phyloP scores from a whole-genome alignment of 2,329 filamentous ascomycete genomes.

The Corinectria fuckeliana region DNA sequence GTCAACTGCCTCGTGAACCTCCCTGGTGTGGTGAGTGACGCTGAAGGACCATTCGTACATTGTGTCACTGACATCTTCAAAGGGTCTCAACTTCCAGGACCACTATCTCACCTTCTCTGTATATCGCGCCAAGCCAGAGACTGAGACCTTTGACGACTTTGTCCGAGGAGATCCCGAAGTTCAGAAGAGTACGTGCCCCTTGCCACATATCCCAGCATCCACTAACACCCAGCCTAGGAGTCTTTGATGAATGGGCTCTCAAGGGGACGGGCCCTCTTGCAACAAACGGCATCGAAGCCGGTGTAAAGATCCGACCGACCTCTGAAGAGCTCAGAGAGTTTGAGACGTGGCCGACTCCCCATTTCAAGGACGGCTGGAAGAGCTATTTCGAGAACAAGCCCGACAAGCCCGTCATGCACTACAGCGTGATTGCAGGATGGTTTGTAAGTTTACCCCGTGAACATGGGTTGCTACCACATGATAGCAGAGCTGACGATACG shows the following conservation, averaged over 20 bases:
- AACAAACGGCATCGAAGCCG: conserved; percentile 81
- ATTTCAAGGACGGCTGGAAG: conserved; percentile 79
- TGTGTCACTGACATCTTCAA: not conserved
- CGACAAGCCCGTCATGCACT: conserved; percentile 88
- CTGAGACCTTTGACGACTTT: conserved; percentile 83
- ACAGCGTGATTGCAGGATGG: conserved; percentile 75
- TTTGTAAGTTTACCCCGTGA: conserved; percentile 45
- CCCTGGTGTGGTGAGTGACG: conserved; percentile 78
- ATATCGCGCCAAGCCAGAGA: conserved; percentile 75
- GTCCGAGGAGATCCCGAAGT: conserved; percentile 74
- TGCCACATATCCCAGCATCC: rapidly evolving
- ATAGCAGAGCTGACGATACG: not conserved
- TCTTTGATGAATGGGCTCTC: conserved; percentile 79
- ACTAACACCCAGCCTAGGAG: conserved; percentile 46
- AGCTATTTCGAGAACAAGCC: conserved; percentile 85
- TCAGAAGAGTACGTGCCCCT: conserved; percentile 63
- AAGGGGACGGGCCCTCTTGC: conserved; percentile 80
- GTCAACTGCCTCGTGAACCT: conserved; percentile 74
- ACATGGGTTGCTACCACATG: no score
- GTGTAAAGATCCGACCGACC: conserved; percentile 78
- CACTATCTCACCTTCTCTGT: conserved; percentile 76
- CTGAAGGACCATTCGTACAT: conserved; percentile 38
- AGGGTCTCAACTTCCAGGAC: conserved; percentile 77
- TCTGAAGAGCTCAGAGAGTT: conserved; percentile 72
- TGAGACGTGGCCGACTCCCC: conserved; percentile 74